phyloP scores from a whole-genome alignment of 2,329 filamentous ascomycete species.

The Cercospora sp. region DNA sequence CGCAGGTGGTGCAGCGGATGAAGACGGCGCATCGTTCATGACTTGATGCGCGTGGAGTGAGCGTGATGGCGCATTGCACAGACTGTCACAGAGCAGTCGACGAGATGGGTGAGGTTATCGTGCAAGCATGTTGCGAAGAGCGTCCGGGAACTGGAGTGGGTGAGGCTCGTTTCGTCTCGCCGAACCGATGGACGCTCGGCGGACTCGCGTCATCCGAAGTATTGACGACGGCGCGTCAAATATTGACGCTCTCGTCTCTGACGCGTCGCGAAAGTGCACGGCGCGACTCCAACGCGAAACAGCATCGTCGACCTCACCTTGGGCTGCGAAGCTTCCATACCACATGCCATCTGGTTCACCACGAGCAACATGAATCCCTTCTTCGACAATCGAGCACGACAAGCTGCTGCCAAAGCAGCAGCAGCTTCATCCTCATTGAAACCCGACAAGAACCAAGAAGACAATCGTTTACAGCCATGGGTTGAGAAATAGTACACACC shows the following conservation, averaged over 20 bases:
- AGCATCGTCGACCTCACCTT: not conserved
- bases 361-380: slow-evolving; percentile 72
- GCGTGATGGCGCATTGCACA: slow-evolving; percentile 1
- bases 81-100: too few relatives aligned
- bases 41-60: slow-evolving; percentile 26
- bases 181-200: not conserved
- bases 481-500: slow-evolving; percentile 55
- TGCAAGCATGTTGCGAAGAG: slow-evolving; percentile 18
- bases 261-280: slow-evolving; percentile 17
- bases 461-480: slow-evolving; percentile 81
- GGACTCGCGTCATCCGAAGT: not conserved
- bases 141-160: not conserved
- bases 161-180: slow-evolving; percentile 2
- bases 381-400: slow-evolving; percentile 90
- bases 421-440: slow-evolving; percentile 69
- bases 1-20: slow-evolving; percentile 30
- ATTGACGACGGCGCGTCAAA: not conserved
- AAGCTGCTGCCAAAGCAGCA: slow-evolving; percentile 66
- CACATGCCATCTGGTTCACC: not conserved
- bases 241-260: not conserved
- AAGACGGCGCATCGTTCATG: slow-evolving; percentile 43
- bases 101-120: not conserved
- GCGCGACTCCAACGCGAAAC: slow-evolving; percentile 13
- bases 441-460: slow-evolving; percentile 60
- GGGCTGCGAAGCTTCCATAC: not conserved